Evolutionary conservation across 192 early-diverging fungal genomes (phyloP).

Genomic region (Backusella westeae): DNA sequence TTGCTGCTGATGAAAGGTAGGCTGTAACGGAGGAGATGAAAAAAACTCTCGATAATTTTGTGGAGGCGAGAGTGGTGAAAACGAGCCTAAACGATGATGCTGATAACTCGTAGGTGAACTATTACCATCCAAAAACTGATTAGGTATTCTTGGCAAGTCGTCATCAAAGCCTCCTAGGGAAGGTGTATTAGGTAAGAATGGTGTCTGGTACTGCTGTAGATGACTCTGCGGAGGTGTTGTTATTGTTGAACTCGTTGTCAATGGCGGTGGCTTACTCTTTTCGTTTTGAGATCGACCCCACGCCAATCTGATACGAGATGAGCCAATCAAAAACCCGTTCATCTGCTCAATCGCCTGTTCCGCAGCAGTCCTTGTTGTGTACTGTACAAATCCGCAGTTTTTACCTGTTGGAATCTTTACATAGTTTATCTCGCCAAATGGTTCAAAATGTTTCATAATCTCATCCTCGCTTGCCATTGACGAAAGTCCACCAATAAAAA

Average conservation of each 20-base stretch:
- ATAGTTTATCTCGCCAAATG: slow-evolving; percentile 90
- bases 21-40: neutral
- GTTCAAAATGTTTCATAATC: slow-evolving; percentile 74
- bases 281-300: slow-evolving; percentile 54
- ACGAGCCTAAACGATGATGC: neutral
- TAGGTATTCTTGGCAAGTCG: neutral
- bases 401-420: slow-evolving; percentile 94
- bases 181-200: neutral
- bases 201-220: neutral
- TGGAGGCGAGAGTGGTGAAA: slow-evolving; percentile 9
- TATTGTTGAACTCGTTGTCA: neutral
- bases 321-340: slow-evolving; percentile 84
- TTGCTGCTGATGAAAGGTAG: neutral
- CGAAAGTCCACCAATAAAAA: slow-evolving; percentile 94
- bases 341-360: slow-evolving; percentile 89
- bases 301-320: slow-evolving; percentile 50
- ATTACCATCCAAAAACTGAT: neutral
- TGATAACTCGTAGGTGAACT: neutral
- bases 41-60: neutral
- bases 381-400: slow-evolving; percentile 96
- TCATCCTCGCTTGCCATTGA: slow-evolving; percentile 83
- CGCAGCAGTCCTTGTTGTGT: slow-evolving; percentile 75
- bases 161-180: neutral
- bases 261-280: neutral
- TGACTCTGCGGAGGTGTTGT: neutral